Evolutionary conservation across 2,329 filamentous ascomycete genomes (phyloP).

Genomic region (Blastomyces percursus): DNA sequence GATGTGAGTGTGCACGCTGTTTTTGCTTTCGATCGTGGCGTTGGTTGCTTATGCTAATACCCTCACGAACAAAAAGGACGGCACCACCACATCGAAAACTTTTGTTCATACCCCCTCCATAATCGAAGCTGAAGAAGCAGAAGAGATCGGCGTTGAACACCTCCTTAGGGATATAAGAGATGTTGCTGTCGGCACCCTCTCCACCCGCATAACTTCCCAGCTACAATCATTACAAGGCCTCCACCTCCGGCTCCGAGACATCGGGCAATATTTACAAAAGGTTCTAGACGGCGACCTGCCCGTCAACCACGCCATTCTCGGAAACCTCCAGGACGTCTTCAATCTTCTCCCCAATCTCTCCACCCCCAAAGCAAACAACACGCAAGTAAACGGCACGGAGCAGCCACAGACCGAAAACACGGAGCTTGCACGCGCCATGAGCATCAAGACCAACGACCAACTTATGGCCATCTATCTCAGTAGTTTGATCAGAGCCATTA

Average conservation of each 20-base stretch:
- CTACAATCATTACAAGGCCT: constrained; percentile 93
- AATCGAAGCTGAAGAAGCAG: constrained; percentile 97
- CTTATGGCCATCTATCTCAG: constrained; percentile 97
- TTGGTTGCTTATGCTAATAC: constrained; percentile 6
- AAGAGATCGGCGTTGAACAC: constrained; percentile 98
- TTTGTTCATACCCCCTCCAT: constrained; percentile 98
- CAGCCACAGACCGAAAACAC: constrained; percentile 54
- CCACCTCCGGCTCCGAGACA: constrained; percentile 87
- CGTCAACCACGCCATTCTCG: constrained; percentile 93
- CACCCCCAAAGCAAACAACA: constrained; percentile 55
- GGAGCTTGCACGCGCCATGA: constrained; percentile 92
- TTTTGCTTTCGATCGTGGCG: background rate
- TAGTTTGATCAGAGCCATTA: constrained; percentile 93
- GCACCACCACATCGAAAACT: constrained; percentile 90
- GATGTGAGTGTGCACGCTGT: constrained; percentile 53
- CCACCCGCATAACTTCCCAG: constrained; percentile 93
- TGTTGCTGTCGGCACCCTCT: constrained; percentile 91
- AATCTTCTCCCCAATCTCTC: constrained; percentile 94
- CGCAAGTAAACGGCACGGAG: constrained; percentile 48
- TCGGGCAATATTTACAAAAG: constrained; percentile 89
- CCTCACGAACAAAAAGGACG: constrained; percentile 52
- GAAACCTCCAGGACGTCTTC: constrained; percentile 98
- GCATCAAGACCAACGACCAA: constrained; percentile 98
- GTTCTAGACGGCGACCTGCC: constrained; percentile 86
- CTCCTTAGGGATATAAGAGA: constrained; percentile 95